Percentiles rank a stretch among this genome's conserved stretches.
Evolutionary conservation across 139 green algal genomes (phyloP).

Genomic region (Desmodesmus armatus): DNA sequence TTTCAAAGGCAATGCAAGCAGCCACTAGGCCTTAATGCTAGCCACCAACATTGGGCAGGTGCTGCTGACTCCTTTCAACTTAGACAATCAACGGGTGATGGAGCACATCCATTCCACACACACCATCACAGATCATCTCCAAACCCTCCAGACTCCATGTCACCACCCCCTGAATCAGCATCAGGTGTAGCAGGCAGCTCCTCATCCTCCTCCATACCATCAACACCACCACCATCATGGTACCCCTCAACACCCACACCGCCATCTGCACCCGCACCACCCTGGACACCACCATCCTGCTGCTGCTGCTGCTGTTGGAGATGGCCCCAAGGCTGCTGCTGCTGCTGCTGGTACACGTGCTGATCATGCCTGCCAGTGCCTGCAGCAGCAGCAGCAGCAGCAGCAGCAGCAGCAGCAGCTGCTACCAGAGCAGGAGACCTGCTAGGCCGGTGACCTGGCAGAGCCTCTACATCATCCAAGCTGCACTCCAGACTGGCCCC

Average conservation of each 20-base stretch:
- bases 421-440: background rate
- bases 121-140: background rate
- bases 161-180: background rate
- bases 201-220: background rate
- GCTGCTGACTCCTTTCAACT: no score
- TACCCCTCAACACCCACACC: background rate
- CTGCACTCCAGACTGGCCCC: background rate
- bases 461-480: background rate
- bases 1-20: no score
- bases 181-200: background rate
- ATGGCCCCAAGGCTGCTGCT: background rate
- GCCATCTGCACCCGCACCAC: background rate
- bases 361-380: background rate
- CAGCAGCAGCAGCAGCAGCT: background rate
- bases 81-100: no score
- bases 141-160: background rate
- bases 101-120: no score
- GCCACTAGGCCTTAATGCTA: no score
- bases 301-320: background rate
- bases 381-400: background rate
- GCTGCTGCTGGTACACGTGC: conserved; percentile 11
- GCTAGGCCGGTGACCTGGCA: background rate
- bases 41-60: no score
- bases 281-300: background rate
- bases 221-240: background rate